Evolutionary conservation across 2,329 filamentous ascomycete genomes (phyloP).

Genomic region (Hypoxylon sp.): DNA sequence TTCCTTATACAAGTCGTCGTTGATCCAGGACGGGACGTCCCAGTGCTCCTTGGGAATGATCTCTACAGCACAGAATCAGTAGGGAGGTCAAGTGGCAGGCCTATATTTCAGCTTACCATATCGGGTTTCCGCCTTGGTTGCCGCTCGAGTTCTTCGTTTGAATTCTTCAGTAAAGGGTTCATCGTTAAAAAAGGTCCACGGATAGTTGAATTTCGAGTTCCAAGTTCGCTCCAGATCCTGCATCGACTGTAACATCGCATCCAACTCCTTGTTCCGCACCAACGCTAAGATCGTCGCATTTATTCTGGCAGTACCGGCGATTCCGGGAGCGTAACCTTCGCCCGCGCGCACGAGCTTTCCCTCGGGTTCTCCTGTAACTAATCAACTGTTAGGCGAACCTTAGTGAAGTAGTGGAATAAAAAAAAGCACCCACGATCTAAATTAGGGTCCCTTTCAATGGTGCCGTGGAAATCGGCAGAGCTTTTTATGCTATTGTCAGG

Average conservation of each 20-base stretch:
- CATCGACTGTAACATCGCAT: conserved; percentile 90
- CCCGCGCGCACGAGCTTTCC: conserved; percentile 80
- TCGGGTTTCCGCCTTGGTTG: conserved; percentile 87
- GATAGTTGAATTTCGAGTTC: conserved; percentile 99
- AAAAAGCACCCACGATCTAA: conserved; percentile 77
- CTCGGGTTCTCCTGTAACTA: conserved; percentile 86
- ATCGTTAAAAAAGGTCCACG: conserved; percentile 99
- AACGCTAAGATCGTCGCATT: conserved; percentile 93
- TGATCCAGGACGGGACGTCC: conserved; percentile 93
- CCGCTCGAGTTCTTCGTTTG: conserved; percentile 82
- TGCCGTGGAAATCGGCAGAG: conserved; percentile 58
- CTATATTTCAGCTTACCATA: conserved; percentile 71
- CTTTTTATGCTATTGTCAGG: conserved; percentile 58
- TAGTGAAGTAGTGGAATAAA: conserved; percentile 8
- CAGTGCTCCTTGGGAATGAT: conserved; percentile 95
- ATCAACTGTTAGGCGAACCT: conserved; percentile 28
- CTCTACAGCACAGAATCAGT: conserved; percentile 67
- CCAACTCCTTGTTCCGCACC: conserved; percentile 90
- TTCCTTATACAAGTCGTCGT: conserved; percentile 85
- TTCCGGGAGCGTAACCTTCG: conserved; percentile 82
- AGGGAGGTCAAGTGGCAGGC: conserved; percentile 7
- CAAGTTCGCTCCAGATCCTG: conserved; percentile 91
- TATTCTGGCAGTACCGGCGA: conserved; percentile 82
- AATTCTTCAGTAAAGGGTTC: conserved; percentile 94
- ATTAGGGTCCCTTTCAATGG: conserved; percentile 80